These are phyloP conservation scores for Agastache rugosa DNA, from an alignment of 257 asterid species.

Conservation along the genomic window DNA sequence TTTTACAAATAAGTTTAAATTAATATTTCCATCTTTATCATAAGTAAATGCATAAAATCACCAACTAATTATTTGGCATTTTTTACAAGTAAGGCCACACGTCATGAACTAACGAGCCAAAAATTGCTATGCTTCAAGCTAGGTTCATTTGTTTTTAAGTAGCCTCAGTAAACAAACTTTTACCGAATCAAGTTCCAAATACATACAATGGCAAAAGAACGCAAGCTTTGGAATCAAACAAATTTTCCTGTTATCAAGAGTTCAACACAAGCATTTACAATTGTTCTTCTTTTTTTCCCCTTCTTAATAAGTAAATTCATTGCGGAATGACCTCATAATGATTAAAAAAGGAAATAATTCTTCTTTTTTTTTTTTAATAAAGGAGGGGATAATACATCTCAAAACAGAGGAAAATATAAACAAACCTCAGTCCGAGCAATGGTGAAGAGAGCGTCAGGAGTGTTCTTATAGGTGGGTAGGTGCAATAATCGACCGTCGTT, in stretches of 20 bases:
- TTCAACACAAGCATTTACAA: constrained; percentile 1
- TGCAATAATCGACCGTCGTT: constrained; percentile 73
- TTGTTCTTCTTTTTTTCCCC: not conserved
- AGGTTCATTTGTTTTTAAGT: not conserved
- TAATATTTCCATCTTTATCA: no score
- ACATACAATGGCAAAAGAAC: not conserved
- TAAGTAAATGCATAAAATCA: not conserved
- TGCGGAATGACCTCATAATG: constrained; percentile 11
- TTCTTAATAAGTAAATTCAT: constrained; percentile 1
- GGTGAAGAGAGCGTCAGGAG: constrained; percentile 88
- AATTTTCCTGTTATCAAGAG: not conserved
- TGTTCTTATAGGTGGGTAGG: constrained; percentile 74
- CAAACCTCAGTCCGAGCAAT: constrained; percentile 90
- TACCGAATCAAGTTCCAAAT: no score
- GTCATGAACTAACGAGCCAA: not conserved
- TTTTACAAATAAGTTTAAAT: no score
- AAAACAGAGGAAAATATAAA: constrained; percentile 31
- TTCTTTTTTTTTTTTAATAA: not conserved
- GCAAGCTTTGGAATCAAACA: not conserved
- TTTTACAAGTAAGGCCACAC: not conserved
- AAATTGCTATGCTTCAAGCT: not conserved
- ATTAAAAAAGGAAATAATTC: not conserved
- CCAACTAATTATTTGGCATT: not conserved
- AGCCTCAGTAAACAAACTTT: not conserved
- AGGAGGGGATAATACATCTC: not conserved